Evolutionary conservation across 2,329 filamentous ascomycete genomes (phyloP), one percentile per base, ranked within the genome.

Genomic region (Penicillium griseofulvum): DNA sequence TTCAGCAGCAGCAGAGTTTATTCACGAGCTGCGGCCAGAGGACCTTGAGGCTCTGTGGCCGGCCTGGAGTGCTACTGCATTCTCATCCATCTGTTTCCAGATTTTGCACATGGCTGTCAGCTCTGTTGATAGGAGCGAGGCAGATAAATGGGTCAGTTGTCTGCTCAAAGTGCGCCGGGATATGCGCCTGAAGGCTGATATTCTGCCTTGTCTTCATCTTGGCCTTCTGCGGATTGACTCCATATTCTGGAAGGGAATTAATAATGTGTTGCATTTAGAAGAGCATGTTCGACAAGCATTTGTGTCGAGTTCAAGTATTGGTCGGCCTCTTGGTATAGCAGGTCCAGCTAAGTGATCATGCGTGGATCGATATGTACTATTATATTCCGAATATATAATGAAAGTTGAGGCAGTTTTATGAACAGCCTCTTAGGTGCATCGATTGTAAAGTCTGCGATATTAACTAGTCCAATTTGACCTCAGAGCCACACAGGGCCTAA

Each of bases 101-200:
- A 52, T 52, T 4, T n/a, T 48, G 9, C 24, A 38, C 2, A 33
- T 53, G 36, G 50, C 50, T 31, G 28, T 10, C 12, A 49, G 34
- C 17, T 49, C 44, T 14, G 1, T 28, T 49, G 36, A 53, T 11
- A 17, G 19, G 12, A 28, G 9, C 6, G 44, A 53, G 34, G 36
- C 50, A 33, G 44, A 47, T 12, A 48, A 47, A 34, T 53, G 50
- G 50, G 42, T 48, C n/a, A 29, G 6, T 22, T 47, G 38, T 33
- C 22, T 52, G 14, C 42, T 38, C 7, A 37, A 33, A 17, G 34
- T 52, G 34, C 50, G 50, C 17, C 42, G 50, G 16, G 43, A 52
- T 8, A 52, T 52, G 50, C 50, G 50, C 11, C 28, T 53, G 14
- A 53, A 53, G 16, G 50, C 43, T 16, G 43, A 53, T 28, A 17